These are phyloP conservation scores for Trichoderma asperellum DNA, from an alignment of 2,329 filamentous ascomycete species.

Conservation along the genomic window DNA sequence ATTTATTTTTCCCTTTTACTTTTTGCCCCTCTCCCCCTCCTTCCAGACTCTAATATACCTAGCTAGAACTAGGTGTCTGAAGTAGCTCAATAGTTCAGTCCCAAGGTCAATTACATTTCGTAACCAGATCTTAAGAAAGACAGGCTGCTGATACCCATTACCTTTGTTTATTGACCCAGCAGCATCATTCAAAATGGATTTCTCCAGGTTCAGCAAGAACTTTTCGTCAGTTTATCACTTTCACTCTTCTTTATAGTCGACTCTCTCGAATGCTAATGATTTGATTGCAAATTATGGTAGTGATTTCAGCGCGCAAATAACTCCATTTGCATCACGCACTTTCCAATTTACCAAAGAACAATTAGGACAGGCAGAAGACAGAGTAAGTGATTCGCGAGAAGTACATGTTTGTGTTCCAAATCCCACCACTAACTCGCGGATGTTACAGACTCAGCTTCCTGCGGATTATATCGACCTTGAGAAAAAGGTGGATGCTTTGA, in stretches of 20 bases:
- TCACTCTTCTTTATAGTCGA: neutral
- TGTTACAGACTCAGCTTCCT: slow-evolving; percentile 82
- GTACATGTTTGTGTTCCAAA: neutral
- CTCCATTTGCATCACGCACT: slow-evolving; percentile 89
- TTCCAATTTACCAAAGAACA: slow-evolving; percentile 99
- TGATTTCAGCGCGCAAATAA: slow-evolving; percentile 76
- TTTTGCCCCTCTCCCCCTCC: too few species aligned
- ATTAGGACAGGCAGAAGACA: slow-evolving; percentile 91
- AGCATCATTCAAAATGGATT: neutral
- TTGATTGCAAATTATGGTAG: slow-evolving; percentile 37
- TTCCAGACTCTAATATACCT: too few species aligned
- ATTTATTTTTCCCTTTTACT: too few species aligned
- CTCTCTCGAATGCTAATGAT: slow-evolving; percentile 26
- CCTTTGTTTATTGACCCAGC: too few species aligned
- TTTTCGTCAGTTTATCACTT: neutral
- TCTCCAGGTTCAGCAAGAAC: neutral
- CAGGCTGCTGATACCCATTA: too few species aligned
- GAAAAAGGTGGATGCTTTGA: slow-evolving; percentile 97
- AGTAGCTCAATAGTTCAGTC: too few species aligned
- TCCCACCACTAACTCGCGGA: neutral
- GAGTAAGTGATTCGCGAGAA: slow-evolving; percentile 57
- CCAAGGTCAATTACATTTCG: too few species aligned
- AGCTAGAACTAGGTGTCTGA: too few species aligned
- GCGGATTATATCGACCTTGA: slow-evolving; percentile 98
- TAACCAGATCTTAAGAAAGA: too few species aligned